A percentile compares a stretch with the other conserved stretches of the same genome.
phyloP scores from a whole-genome alignment of 2,329 filamentous ascomycete genomes.

The Zymoseptoria crescenta region DNA sequence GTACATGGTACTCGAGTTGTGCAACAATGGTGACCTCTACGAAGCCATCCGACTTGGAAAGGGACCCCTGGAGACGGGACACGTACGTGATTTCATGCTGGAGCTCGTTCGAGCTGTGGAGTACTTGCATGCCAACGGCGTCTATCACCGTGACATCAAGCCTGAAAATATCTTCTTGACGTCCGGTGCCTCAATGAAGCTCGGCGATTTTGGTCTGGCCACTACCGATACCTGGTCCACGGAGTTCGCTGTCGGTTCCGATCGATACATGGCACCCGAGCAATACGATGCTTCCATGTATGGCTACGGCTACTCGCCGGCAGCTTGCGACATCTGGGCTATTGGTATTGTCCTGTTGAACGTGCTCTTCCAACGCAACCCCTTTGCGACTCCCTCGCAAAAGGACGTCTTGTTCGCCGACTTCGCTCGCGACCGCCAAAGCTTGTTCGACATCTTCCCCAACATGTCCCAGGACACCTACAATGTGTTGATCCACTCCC shows the following conservation, averaged over 20 bases:
- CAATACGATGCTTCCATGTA: slow-evolving; percentile 83
- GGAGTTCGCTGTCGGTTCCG: slow-evolving; percentile 90
- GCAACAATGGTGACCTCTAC: slow-evolving; percentile 89
- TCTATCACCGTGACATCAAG: slow-evolving; percentile 98
- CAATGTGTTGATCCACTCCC: slow-evolving; percentile 81
- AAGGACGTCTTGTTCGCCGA: slow-evolving; percentile 90
- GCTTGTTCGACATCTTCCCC: slow-evolving; percentile 94
- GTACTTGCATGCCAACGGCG: slow-evolving; percentile 81
- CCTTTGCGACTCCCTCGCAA: slow-evolving; percentile 82
- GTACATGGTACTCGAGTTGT: slow-evolving; percentile 93
- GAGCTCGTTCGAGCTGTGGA: slow-evolving; percentile 83
- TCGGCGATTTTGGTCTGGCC: slow-evolving; percentile 91
- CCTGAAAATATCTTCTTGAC: slow-evolving; percentile 97
- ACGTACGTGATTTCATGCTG: slow-evolving; percentile 95
- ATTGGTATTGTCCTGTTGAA: slow-evolving; percentile 95
- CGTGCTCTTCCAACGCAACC: slow-evolving; percentile 92
- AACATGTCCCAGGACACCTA: slow-evolving; percentile 98
- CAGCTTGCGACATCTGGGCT: slow-evolving; percentile 92
- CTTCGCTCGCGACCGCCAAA: slow-evolving; percentile 88
- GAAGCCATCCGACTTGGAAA: slow-evolving; percentile 87
- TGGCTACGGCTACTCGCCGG: slow-evolving; percentile 71
- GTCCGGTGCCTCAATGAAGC: slow-evolving; percentile 80
- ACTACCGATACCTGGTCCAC: slow-evolving; percentile 85
- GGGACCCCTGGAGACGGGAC: slow-evolving; percentile 87
- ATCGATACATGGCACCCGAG: slow-evolving; percentile 98